Conservation (phyloP, 371 early-diverging fungal genomes). For the Parasitella parasitica region DNA sequence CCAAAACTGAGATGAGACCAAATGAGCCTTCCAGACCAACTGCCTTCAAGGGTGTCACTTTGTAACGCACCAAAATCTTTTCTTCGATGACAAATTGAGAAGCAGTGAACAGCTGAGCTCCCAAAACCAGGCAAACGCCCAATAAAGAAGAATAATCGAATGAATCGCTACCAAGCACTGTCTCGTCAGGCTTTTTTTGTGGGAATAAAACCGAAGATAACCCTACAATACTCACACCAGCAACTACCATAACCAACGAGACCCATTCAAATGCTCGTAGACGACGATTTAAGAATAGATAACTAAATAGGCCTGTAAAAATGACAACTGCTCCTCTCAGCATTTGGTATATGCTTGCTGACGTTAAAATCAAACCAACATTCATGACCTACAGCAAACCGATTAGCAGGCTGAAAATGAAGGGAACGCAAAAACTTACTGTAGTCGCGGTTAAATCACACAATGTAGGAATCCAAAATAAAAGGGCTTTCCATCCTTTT, state of each 20-base stretch:
- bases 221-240: conserved; percentile 88
- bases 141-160: conserved; percentile 46
- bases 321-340: conserved; percentile 93
- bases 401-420: not conserved
- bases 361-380: conserved; percentile 87
- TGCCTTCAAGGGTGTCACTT: conserved; percentile 81
- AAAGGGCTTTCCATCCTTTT: conserved; percentile 57
- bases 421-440: conserved; percentile 32
- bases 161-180: not conserved
- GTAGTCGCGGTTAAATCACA: conserved; percentile 94
- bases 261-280: conserved; percentile 80
- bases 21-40: conserved; percentile 94
- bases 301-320: conserved; percentile 87
- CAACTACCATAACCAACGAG: conserved; percentile 75
- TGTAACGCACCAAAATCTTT: conserved; percentile 79
- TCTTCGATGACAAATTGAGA: conserved; percentile 95
- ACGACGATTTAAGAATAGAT: conserved; percentile 78
- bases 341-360: conserved; percentile 97
- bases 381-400: conserved; percentile 77
- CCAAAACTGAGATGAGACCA: conserved; percentile 74
- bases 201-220: conserved; percentile 63
- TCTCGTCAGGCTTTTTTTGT: conserved; percentile 32
- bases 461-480: conserved; percentile 88
- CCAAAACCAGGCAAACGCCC: conserved; percentile 81
- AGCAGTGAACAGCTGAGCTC: conserved; percentile 92